phyloP scores from a whole-genome alignment of 1,284 basidiomycete genomes.

The Sutorius eximius region DNA sequence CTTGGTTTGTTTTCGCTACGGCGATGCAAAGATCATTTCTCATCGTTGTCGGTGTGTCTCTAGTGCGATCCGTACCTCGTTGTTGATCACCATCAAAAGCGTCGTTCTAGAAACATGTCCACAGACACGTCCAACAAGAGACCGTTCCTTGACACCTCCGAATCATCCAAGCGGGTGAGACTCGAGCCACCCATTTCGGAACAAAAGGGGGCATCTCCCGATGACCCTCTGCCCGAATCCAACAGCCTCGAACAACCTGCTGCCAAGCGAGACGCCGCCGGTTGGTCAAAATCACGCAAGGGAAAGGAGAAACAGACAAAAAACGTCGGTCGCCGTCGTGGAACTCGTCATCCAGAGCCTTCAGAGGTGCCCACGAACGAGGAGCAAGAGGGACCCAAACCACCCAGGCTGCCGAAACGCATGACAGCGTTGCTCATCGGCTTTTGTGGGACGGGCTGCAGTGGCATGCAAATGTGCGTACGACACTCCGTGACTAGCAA shows the following conservation, averaged over 20 bases:
- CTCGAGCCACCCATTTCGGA: conserved; percentile 3
- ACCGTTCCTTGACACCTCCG: conserved; percentile 1
- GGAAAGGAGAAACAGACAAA: conserved; percentile 35
- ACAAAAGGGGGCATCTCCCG: not conserved
- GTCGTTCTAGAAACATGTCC: conserved; percentile 3
- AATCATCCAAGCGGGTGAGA: conserved; percentile 13
- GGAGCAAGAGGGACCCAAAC: conserved; percentile 32
- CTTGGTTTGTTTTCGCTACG: conserved; percentile 1
- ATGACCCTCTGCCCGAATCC: not conserved
- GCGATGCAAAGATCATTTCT: conserved; percentile 5
- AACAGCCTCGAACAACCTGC: not conserved
- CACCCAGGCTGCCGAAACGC: conserved; percentile 67
- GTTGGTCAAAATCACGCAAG: conserved; percentile 24
- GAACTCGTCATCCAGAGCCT: conserved; percentile 27
- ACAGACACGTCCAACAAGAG: conserved; percentile 10
- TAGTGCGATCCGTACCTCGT: not conserved
- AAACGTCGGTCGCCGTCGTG: conserved; percentile 33
- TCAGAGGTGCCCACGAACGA: conserved; percentile 32
- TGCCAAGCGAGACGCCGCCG: conserved; percentile 21
- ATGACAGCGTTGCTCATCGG: conserved; percentile 74
- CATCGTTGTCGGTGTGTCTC: not conserved
- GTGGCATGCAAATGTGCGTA: conserved; percentile 93
- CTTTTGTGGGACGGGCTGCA: conserved; percentile 82
- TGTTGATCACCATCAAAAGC: not conserved
- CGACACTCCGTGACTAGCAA: not conserved